These are phyloP conservation scores for Peziza echinospora DNA, from an alignment of 495 filamentous ascomycete species.

Conservation along the genomic window DNA sequence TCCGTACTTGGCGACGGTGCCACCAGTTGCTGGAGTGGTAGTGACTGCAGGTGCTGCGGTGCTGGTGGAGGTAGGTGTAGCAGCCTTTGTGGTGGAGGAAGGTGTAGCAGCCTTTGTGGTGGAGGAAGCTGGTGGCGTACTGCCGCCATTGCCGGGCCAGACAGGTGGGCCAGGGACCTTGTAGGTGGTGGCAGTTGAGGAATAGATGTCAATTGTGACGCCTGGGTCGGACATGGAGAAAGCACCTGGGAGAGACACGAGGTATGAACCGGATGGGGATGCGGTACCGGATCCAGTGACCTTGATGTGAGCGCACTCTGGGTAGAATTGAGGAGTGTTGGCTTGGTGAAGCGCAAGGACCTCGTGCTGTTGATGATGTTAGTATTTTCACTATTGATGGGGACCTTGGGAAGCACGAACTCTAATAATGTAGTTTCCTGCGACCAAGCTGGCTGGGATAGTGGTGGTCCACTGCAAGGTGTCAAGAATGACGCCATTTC, in stretches of 20 bases:
- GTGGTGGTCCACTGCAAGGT: conserved; percentile 31
- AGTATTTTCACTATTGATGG: too few species aligned
- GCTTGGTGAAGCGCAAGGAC: conserved; percentile 37
- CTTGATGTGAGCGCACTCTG: conserved; percentile 35
- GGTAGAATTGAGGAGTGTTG: conserved; percentile 38
- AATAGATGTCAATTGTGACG: conserved; percentile 31
- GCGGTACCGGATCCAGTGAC: conserved; percentile 30
- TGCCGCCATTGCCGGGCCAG: conserved; percentile 23
- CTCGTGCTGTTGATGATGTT: too few species aligned
- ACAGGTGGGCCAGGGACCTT: conserved; percentile 29
- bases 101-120: background rate
- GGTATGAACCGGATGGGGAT: conserved; percentile 22
- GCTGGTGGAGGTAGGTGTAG: background rate
- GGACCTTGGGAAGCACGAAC: too few species aligned
- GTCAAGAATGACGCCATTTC: conserved; percentile 26
- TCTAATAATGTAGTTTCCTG: conserved; percentile 37
- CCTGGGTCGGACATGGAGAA: conserved; percentile 29
- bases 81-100: background rate
- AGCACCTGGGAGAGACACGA: conserved; percentile 31
- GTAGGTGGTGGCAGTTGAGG: conserved; percentile 26
- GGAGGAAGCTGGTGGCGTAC: background rate
- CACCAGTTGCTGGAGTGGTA: background rate
- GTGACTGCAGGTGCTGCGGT: background rate
- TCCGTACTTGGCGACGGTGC: background rate
- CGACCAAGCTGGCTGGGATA: conserved; percentile 28